Conservation (phyloP, 2,329 filamentous ascomycete species). For the Nothomitra cinnamomea region DNA sequence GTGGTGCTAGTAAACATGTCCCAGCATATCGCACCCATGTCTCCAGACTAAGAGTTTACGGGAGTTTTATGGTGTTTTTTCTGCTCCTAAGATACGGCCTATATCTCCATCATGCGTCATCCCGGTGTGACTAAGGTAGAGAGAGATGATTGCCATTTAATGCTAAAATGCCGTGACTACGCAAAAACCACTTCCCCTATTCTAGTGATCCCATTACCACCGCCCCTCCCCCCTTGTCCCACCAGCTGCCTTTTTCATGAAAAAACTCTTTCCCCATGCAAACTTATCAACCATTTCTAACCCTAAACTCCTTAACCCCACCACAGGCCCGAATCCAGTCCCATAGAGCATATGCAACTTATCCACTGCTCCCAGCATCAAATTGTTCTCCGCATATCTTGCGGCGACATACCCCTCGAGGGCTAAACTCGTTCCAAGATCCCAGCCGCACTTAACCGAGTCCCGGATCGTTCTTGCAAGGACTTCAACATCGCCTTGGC, state of each 20-base stretch:
- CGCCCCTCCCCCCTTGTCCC: neutral
- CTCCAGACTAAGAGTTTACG: too few relatives aligned
- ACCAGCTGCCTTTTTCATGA: conserved; percentile 53
- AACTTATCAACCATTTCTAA: conserved; percentile 59
- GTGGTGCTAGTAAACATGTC: too few relatives aligned
- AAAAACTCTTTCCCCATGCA: conserved; percentile 59
- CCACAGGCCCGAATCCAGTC: conserved; percentile 56
- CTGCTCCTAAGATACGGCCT: too few relatives aligned
- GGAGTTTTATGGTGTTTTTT: too few relatives aligned
- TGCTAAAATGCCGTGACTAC: too few relatives aligned
- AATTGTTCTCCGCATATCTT: conserved; percentile 64
- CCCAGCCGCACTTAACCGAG: conserved; percentile 67
- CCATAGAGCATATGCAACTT: conserved; percentile 87
- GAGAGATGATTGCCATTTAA: too few relatives aligned
- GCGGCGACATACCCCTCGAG: conserved; percentile 70
- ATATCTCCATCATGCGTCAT: too few relatives aligned
- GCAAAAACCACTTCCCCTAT: too few relatives aligned
- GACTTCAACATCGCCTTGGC: conserved; percentile 72
- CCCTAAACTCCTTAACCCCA: conserved; percentile 62
- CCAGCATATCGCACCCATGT: too few relatives aligned
- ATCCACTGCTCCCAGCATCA: conserved; percentile 65
- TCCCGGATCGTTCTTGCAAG: conserved; percentile 58
- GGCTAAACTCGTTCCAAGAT: conserved; percentile 56
- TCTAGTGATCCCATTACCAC: too few relatives aligned
- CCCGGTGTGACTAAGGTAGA: too few relatives aligned